phyloP scores from a whole-genome alignment of 352 stramenopile species.

The Globisporangium abappressorium region DNA sequence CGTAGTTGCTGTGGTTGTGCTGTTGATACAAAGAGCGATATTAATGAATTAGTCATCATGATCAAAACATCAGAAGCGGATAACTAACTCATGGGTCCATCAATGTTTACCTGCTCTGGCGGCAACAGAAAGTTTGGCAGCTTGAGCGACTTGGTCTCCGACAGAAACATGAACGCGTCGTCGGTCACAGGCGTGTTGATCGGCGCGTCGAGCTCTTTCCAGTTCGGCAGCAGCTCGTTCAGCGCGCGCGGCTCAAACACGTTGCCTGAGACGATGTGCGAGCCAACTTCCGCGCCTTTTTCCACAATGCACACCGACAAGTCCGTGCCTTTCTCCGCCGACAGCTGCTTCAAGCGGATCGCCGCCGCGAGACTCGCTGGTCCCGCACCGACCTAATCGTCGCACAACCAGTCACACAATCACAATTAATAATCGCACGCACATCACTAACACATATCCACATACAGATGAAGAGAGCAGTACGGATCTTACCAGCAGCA shows the following conservation, averaged over 20 bases:
- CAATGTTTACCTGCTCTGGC: constrained; percentile 72
- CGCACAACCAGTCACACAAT: not conserved
- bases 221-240: constrained; percentile 96
- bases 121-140: constrained; percentile 94
- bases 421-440: not conserved
- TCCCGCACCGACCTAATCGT: constrained; percentile 59
- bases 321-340: constrained; percentile 90
- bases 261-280: constrained; percentile 98
- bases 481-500: constrained; percentile 90
- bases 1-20: constrained; percentile 99
- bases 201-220: constrained; percentile 87
- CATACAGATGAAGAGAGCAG: constrained; percentile 20
- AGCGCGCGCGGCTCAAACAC: constrained; percentile 98
- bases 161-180: constrained; percentile 94
- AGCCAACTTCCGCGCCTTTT: constrained; percentile 95
- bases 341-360: constrained; percentile 98
- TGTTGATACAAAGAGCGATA: constrained; percentile 25
- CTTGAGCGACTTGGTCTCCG: constrained; percentile 78
- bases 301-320: constrained; percentile 95
- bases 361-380: constrained; percentile 93
- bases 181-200: constrained; percentile 92
- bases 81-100: not conserved
- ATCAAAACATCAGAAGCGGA: not conserved
- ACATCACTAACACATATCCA: not conserved
- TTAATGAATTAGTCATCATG: not conserved